Evolutionary conservation across 2,329 filamentous ascomycete species (phyloP), one percentile per base, ranked within the genome.

Genomic region (Penicillium sp.): DNA sequence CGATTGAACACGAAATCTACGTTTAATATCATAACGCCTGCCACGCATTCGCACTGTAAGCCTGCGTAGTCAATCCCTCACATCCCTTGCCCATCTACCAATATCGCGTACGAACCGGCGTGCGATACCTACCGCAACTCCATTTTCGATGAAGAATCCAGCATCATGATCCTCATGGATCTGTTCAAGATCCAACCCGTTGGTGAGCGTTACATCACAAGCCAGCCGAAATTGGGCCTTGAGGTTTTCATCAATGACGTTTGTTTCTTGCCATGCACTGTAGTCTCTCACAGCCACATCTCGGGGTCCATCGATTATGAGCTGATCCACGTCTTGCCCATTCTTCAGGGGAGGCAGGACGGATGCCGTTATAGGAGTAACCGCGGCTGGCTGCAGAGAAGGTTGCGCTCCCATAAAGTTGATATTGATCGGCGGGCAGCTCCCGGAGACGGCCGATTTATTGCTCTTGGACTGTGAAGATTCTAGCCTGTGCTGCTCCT

Each of bases 91-190:
- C 46, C 27, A 53, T 41, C 51, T 55, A 41, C 48, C 54, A 16
- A 51, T 49, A 50, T 60, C 52, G 10, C 51, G 53, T 25, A 63
- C 44, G n/a, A 53, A 56, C 3, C 22, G 31, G 24, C 44, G 41
- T 35, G 44, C 50, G 39, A 55, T 53, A 24, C 47, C 50, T 48
- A 50, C 46, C 36, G 16, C 16, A 31, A 53, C 30, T n/a, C 50
- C 47, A 31, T 53, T 45, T 13, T 46, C 35, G 41, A 50, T 46
- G 27, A 56, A 56, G 9, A 56, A 56, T 36, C 4, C 25, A 4
- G 25, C 9, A 27, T 48, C 14, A 24, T 53, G 44, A 43, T 55
- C 55, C 27, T 55, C 8, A 35, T 57, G 16, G n/a, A 55, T 51
- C 31, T 44, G 42, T 42, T 51, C 10, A 46, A 53, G 50, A 44